Conservation (phyloP, 371 early-diverging fungal species). For the Coemansia sp. region DNA sequence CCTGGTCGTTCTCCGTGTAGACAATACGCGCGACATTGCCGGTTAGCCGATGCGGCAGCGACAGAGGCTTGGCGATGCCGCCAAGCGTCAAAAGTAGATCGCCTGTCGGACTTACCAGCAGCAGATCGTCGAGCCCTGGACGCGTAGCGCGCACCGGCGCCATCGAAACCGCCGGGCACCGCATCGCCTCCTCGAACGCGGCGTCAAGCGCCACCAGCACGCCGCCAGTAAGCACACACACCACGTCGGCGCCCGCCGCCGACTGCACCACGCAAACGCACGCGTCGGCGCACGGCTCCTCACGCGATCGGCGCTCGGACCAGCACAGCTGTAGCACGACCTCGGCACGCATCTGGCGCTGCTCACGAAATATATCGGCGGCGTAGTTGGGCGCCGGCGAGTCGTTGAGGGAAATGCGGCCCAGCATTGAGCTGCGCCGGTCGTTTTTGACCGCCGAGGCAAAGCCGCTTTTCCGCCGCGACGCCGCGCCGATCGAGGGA, state of each 20-base stretch:
- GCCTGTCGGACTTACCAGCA: constrained; percentile 23
- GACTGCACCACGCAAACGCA: constrained; percentile 33
- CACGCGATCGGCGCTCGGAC: constrained; percentile 22
- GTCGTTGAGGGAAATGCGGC: constrained; percentile 44
- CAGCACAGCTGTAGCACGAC: constrained; percentile 36
- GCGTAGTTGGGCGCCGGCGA: constrained; percentile 40
- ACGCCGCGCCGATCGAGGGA: constrained; percentile 10
- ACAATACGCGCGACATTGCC: constrained; percentile 6
- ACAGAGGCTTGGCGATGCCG: neutral
- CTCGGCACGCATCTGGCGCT: constrained; percentile 42
- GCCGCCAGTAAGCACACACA: constrained; percentile 22
- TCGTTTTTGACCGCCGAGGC: constrained; percentile 30
- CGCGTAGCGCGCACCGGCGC: constrained; percentile 18
- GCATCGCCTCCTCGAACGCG: constrained; percentile 23
- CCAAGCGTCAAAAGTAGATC: constrained; percentile 5
- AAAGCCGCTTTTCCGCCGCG: constrained; percentile 33
- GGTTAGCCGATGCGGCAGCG: neutral
- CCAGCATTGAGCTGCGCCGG: constrained; percentile 38
- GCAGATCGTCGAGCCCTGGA: constrained; percentile 25
- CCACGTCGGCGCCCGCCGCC: constrained; percentile 17
- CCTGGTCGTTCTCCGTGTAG: constrained; percentile 4
- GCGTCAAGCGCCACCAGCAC: constrained; percentile 28
- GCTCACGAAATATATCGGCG: constrained; percentile 41
- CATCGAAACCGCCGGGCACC: constrained; percentile 28
- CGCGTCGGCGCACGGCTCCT: constrained; percentile 11